Evolutionary conservation across 2,329 filamentous ascomycete genomes (phyloP).

Genomic region (Orbilia blumenaviensis): DNA sequence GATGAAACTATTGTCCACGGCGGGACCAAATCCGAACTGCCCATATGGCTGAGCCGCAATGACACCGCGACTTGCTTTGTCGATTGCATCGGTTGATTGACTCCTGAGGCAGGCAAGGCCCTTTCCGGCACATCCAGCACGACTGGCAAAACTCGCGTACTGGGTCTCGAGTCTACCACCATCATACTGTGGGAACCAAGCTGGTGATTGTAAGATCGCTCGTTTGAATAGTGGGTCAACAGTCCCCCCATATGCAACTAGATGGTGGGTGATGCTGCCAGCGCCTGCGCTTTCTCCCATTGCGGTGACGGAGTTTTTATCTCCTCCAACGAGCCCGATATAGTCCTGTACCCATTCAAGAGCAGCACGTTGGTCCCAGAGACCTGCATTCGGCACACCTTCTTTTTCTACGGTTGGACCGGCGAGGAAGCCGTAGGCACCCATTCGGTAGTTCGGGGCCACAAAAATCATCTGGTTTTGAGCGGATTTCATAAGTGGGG

Average conservation of each 20-base stretch:
- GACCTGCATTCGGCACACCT: conserved; percentile 63
- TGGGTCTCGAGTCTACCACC: conserved; percentile 41
- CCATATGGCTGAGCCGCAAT: conserved; percentile 57
- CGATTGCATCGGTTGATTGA: conserved; percentile 55
- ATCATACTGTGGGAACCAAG: conserved; percentile 56
- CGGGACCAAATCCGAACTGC: conserved; percentile 59
- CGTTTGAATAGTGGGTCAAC: conserved; percentile 63
- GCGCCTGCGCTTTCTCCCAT: conserved; percentile 67
- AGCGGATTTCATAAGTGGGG: conserved; percentile 57
- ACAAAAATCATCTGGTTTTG: conserved; percentile 64
- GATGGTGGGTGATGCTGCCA: conserved; percentile 65
- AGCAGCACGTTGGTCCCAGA: conserved; percentile 63
- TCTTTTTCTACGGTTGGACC: conserved; percentile 63
- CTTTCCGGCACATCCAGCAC: conserved; percentile 59
- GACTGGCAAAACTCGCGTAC: conserved; percentile 54
- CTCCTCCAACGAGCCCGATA: conserved; percentile 64
- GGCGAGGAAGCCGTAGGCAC: conserved; percentile 65
- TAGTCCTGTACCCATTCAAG: conserved; percentile 66
- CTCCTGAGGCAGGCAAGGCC: conserved; percentile 59
- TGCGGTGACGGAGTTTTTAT: conserved; percentile 64
- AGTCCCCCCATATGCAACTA: conserved; percentile 63
- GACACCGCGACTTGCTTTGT: conserved; percentile 58
- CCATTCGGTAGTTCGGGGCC: conserved; percentile 65
- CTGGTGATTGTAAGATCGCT: conserved; percentile 60
- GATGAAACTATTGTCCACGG: conserved; percentile 60